Evolutionary conservation across 345 rosid species (phyloP), one percentile per base, ranked within the genome.

Genomic region (Mangifera indica): DNA sequence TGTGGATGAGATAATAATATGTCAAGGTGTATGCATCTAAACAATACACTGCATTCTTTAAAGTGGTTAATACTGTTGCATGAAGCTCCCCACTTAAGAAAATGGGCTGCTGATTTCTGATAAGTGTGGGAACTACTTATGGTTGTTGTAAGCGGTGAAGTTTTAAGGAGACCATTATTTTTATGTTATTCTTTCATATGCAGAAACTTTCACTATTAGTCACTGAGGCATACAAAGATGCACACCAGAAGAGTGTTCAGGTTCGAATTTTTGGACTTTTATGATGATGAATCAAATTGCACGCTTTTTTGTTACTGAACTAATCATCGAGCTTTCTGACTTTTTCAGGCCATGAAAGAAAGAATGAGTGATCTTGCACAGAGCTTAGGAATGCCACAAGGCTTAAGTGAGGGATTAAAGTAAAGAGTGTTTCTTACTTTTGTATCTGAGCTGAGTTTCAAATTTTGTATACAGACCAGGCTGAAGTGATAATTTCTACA

Each of bases 301-400:
- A 1, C 20, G 44, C 40, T 44, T 29, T 53, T 26, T 54, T 76
- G n/a, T 60, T 63, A 34, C 69, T 15, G 52, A 75, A 40, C 24
- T 42, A 46, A 72, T 64, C 64, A 17, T 70, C 52, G 18, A 51
- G 10, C 10, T 18, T 44, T 63, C 11, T 58, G 51, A 0, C 56
- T 66, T 75, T 71, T 32, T 29, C 82, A 91, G 98, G 96, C 98
- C 45, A 89, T 91, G 93, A 91, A 93, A 81, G 91, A 89, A 74
- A 87, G 93, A 77, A 93, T 91, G 97, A 86, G 82, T 6, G 90
- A 93, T 78, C 97, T 93, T 68, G 96, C 96, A 10, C 97, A 88
- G 77, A 93, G 97, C 81, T 79, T 93, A 74, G 98, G 97, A 65
- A 89, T 93, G 97, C 97, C 98, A 7, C 96, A 84, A 2, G 93